Conservation (phyloP, 768 basidiomycete species). For the Chalciporus sphaerocephalus region DNA sequence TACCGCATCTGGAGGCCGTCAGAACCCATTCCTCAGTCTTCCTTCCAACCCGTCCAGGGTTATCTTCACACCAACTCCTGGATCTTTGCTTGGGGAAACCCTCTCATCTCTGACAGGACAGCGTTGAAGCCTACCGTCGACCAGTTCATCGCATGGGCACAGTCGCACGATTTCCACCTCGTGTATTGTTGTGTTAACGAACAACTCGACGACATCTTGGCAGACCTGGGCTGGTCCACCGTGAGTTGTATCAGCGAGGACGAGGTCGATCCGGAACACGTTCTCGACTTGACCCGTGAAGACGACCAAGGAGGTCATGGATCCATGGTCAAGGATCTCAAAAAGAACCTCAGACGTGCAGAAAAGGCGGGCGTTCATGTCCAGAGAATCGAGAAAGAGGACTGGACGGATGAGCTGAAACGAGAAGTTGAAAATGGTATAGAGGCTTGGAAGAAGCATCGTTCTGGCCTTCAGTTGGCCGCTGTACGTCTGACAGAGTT, state of each 20-base stretch:
- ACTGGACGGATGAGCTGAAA: slow-evolving; percentile 43
- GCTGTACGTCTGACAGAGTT: slow-evolving; percentile 29
- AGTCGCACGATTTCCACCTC: slow-evolving; percentile 43
- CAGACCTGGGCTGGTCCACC: slow-evolving; percentile 52
- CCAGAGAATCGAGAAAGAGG: slow-evolving; percentile 37
- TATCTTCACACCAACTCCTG: slow-evolving; percentile 52
- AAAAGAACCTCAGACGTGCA: slow-evolving; percentile 57
- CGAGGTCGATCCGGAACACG: slow-evolving; percentile 45
- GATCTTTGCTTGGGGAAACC: slow-evolving; percentile 62
- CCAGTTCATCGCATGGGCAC: slow-evolving; percentile 44
- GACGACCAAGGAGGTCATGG: slow-evolving; percentile 36
- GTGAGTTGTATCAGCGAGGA: slow-evolving; percentile 65
- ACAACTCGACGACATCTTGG: slow-evolving; percentile 49
- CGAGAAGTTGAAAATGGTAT: slow-evolving; percentile 49
- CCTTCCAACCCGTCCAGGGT: slow-evolving; percentile 51
- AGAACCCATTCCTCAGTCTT: slow-evolving; percentile 26
- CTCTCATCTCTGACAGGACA: slow-evolving; percentile 43
- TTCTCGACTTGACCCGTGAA: slow-evolving; percentile 37
- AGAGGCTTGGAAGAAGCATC: slow-evolving; percentile 48
- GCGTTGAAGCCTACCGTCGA: slow-evolving; percentile 32
- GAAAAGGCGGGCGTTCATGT: slow-evolving; percentile 52
- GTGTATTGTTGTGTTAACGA: slow-evolving; percentile 60
- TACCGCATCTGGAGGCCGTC: slow-evolving; percentile 44
- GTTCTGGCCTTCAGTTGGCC: slow-evolving; percentile 56
- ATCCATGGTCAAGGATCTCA: slow-evolving; percentile 50